Evolutionary conservation across 2,329 filamentous ascomycete species (phyloP), one percentile per base, ranked within the genome.

Genomic region (Pseudogymnoascus sp.): DNA sequence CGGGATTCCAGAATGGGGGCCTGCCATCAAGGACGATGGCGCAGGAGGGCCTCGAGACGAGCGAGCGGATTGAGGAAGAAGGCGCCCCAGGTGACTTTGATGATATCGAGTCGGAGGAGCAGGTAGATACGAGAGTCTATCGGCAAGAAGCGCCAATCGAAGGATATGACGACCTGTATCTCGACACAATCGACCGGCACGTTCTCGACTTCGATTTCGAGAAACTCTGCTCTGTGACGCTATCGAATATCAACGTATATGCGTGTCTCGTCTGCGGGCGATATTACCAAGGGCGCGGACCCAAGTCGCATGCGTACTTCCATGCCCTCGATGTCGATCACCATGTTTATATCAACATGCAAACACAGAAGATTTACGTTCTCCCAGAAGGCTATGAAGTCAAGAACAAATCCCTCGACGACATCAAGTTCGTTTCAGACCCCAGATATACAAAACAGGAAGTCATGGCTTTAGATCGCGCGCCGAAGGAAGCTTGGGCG

Each of bases 201-300:
- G 87, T 96, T 53, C 86, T 97, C 61, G 94, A 99, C 75, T 97
- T 97, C 72, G 94, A 99, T 75, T 99, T 99, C 73, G 94, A 99
- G 73, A 99, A 99, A 79, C 84, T 97, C 11, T 99, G 94, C 77
- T 97, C 93, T 22, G 82, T 99, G 66, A 96, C 91, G 35, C 82
- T 99, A 6, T 96, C 92, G 57, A 97, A 97, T 73, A 97, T 97
- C 77, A 99, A 99, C 72, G 92, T 99, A 47, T 99, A 99, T 74
- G 94, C 94, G 8, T 99, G 94, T 71, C 83, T 99, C 9, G 90
- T 97, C 1, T 99, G 94, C 74, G 94, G 94, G n/a, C 93, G 91
- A 74, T 99, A 99, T 78, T 99, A 89, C 74, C 91, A 97, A 75
- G 94, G 94, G 60, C 84, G 94, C 68, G 94, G 94, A 0, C 89